Base-by-base conservation (phyloP, 2,329 filamentous ascomycete species). In the Blastomyces silverae region DNA sequence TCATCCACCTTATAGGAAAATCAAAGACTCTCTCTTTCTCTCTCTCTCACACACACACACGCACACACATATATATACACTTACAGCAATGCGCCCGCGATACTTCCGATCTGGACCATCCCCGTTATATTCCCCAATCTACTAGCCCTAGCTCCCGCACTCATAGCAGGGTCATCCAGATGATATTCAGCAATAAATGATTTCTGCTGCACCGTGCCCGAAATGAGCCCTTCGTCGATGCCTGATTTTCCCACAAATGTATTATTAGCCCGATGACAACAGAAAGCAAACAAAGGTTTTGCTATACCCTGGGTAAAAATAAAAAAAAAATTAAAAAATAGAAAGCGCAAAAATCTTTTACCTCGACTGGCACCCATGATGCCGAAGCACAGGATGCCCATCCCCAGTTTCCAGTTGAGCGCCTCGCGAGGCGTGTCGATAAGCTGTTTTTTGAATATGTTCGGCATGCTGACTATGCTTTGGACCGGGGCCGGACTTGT, bases 81-180 rank as follows among this genome's bases (percentile, higher is more conserved):
- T 67, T 71, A 81, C 79, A 88, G 81, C 42, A 90, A 79, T 39
- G 89, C 87, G 55, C 89, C 89, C 3, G 80, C 86, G 39, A 92
- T 88, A 31, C 85, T 89, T 31, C 89, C 89, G 70, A 92, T 85
- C 76, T 92, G 89, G 0, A 92, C 89, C 89, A 92, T 92, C 59
- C 88, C 84, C 1, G 89, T 88, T 64, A 92, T 88, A 74, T 92
- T 92, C 69, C 84, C 86, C 76, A 89, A 86, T 77, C 88, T 87
- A 73, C 89, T 86, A 66, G 88, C 86, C 72, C 83, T 79, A 58
- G 84, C 81, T 3, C 81, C 78, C 0, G 75, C 70, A 57, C 76
- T 79, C 70, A 87, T 86, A 1, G 80, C 78, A 25, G 65, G 65
- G 57, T 67, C 64, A 6, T 79, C 76, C 67, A 86, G 85, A 69